A percentile compares a stretch with the other conserved stretches of the same genome.
These are phyloP conservation scores for Xylaria telfairii DNA, from an alignment of 495 filamentous ascomycete genomes.

Conservation along the genomic window DNA sequence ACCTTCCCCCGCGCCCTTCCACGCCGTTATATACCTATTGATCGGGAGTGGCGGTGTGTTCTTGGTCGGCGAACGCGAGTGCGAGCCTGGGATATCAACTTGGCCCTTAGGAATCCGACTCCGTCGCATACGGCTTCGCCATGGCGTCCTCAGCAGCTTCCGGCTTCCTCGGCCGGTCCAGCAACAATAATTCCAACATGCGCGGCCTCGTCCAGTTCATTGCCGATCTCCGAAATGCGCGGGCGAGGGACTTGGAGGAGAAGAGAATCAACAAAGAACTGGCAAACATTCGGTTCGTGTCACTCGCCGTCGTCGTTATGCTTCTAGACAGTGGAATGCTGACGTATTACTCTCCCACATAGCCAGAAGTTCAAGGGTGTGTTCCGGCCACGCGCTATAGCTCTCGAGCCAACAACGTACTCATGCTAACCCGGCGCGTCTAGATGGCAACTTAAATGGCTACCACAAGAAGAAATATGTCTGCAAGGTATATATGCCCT, in stretches of 20 bases:
- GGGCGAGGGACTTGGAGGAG: slow-evolving; percentile 95
- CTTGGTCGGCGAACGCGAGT: slow-evolving; percentile 4
- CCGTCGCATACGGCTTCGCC: slow-evolving; percentile 31
- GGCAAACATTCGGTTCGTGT: slow-evolving; percentile 86
- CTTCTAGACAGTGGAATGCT: slow-evolving; percentile 28
- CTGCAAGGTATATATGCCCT: slow-evolving; percentile 72
- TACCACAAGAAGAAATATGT: slow-evolving; percentile 99
- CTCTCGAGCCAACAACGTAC: slow-evolving; percentile 31
- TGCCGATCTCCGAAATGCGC: slow-evolving; percentile 91
- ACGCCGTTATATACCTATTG: background rate
- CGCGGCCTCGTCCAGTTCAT: slow-evolving; percentile 95
- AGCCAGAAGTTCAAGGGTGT: slow-evolving; percentile 81
- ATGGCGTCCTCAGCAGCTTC: slow-evolving; percentile 62
- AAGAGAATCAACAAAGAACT: slow-evolving; percentile 99
- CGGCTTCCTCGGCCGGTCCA: slow-evolving; percentile 67
- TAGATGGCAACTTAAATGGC: slow-evolving; percentile 86
- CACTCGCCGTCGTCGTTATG: slow-evolving; percentile 5
- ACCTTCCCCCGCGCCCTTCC: slow-evolving; percentile 4
- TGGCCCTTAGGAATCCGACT: slow-evolving; percentile 5
- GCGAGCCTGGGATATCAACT: slow-evolving; percentile 12
- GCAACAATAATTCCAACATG: slow-evolving; percentile 74
- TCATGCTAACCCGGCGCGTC: slow-evolving; percentile 33
- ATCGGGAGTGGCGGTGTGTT: slow-evolving; percentile 24
- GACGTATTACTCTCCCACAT: slow-evolving; percentile 29
- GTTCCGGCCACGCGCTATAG: slow-evolving; percentile 20